Evolutionary conservation across 2,329 filamentous ascomycete genomes (phyloP), one percentile per base, ranked within the genome.

Genomic region (Trichoderma cornu-damae): DNA sequence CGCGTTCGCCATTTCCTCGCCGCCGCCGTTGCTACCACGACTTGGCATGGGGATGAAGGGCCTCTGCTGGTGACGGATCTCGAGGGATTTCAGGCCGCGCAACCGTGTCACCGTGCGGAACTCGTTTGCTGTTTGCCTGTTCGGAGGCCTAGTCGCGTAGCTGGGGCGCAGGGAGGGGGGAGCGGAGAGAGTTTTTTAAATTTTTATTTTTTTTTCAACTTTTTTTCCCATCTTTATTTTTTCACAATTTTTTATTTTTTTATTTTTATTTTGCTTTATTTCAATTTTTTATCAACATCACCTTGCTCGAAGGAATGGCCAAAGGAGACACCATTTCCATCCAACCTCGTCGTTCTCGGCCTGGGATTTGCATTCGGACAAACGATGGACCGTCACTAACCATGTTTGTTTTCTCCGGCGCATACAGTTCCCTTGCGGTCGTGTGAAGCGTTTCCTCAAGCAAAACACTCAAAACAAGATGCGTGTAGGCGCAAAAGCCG

Each of bases 361-460:
- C 26, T 43, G 18, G 28, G 18, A 6, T 26, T 35, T 22, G 4
- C 20, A 43, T n/a, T 9, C 24, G 20, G 9, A 34, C 16, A 35
- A 14, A 34, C 16, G 43, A 30, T 40, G 51, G 14, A 18, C 24
- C 12, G 49, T 50, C 11, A 3, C 57, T 59, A 47, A 59, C 46
- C 37, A 18, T 16, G 3, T 8, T n/a, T 42, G 30, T 43, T 43
- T 38, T 40, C 46, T 14, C 64, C 59, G 53, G 44, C 44, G 26
- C 53, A 49, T 48, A 12, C 72, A 99, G 94, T 99, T 99, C 75
- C 94, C 94, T 61, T 99, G 94, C 74, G 94, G 94, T 78, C 94
- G 94, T 87, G 94, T 99, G 77, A 99, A 99, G 88, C 92, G 94
- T 79, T 97, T 97, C 80, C 82, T 99, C 73, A 96, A 97, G 85